Percentiles rank a stretch among this genome's conserved stretches.
Evolutionary conservation across 2,329 filamentous ascomycete genomes (phyloP).

Genomic region (Aureobasidium sp.): DNA sequence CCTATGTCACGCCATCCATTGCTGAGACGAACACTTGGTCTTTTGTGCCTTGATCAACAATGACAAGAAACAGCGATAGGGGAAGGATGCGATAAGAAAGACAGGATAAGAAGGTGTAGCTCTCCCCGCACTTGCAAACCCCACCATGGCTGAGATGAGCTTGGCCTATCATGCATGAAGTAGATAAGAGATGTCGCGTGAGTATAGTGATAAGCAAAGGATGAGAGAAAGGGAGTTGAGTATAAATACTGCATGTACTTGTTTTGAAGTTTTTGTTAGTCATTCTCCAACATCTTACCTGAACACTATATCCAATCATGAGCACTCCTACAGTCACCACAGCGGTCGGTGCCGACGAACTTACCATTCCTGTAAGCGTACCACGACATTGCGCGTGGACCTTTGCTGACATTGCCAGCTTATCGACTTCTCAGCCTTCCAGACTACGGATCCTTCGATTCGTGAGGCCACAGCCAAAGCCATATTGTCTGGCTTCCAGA

Average conservation of each 20-base stretch:
- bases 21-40: background rate
- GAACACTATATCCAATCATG: background rate
- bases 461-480: constrained; percentile 48
- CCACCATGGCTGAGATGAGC: background rate
- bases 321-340: constrained; percentile 18
- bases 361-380: constrained; percentile 15
- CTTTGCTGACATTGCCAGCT: constrained; percentile 31
- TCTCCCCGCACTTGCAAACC: constrained; percentile 4
- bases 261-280: background rate
- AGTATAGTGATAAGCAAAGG: background rate
- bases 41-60: background rate
- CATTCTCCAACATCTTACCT: background rate
- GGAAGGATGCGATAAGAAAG: background rate
- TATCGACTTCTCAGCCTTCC: constrained; percentile 67
- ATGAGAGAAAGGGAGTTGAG: background rate
- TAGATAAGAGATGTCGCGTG: background rate
- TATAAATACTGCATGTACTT: background rate
- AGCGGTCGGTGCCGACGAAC: constrained; percentile 22
- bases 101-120: background rate
- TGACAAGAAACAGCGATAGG: background rate
- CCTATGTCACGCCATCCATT: background rate
- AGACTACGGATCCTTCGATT: constrained; percentile 57
- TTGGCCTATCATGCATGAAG: constrained; percentile 3
- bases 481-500: constrained; percentile 70
- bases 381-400: no score